Evolutionary conservation across 768 basidiomycete genomes (phyloP), one percentile per base, ranked within the genome.

Genomic region (Lactarius vividus): DNA sequence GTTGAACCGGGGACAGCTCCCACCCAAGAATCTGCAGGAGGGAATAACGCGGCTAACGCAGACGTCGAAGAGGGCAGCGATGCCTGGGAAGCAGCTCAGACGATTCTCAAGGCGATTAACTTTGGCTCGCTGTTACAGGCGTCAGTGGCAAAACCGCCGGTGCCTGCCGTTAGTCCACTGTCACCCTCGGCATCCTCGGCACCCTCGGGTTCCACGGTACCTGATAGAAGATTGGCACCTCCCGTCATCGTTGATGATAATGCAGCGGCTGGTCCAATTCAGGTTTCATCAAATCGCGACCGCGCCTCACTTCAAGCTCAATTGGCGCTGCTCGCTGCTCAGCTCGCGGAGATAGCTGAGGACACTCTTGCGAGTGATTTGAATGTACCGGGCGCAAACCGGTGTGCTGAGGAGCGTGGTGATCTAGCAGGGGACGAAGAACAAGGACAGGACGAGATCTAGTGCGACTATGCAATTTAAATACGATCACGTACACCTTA

Each of bases 81-180:
- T 65, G 87, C 88, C 15, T 91, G 88, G 82, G 85, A 89, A 72
- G 89, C 89, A 0, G 89, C 89, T 9, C 88, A 91, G 71, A 88
- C 84, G 67, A 91, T 91, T 56, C 79, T 91, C 61, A 85, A 87
- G 70, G 89, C 88, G 3, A 89, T 91, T 76, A 89, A 90, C 73
- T 89, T 90, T 71, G 85, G 84, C 4, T 78, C 77, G 26, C 74
- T 88, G 31, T 75, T 84, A 33, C 79, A 82, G 66, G 83, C 37
- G 77, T 77, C n/a, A 70, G 68, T 28, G 60, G 9, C 28, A 20
- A 59, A 62, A 28, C 62, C 63, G 10, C 70, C 42, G 64, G 71
- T 61, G 60, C 66, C 57, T 69, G 16, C 67, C 26, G 23, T 65
- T 15, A 52, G 26, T 8, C 59, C 53, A 57, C 20, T 44, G 0